These are phyloP conservation scores for Coemansia sp. DNA, from an alignment of 192 early-diverging fungal genomes.

Conservation along the genomic window DNA sequence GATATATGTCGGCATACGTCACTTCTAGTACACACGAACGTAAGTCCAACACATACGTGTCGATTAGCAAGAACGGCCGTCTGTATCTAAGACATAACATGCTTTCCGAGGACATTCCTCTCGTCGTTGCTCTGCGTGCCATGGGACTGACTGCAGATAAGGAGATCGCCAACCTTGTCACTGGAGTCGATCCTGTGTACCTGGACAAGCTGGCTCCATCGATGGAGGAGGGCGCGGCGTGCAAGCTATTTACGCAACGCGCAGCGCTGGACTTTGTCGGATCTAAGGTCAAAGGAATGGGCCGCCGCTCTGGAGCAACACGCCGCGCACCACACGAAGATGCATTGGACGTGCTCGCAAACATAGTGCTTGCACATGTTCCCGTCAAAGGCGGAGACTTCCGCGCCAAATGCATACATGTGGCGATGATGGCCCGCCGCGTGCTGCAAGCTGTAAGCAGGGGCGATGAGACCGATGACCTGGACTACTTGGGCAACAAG, in stretches of 20 bases:
- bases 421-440: slow-evolving; percentile 91
- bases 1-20: slow-evolving; percentile 79
- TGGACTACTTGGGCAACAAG: slow-evolving; percentile 99
- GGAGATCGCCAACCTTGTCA: slow-evolving; percentile 92
- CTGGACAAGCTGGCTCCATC: slow-evolving; percentile 82
- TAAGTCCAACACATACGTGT: slow-evolving; percentile 90
- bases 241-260: slow-evolving; percentile 83
- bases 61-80: slow-evolving; percentile 56
- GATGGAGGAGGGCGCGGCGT: slow-evolving; percentile 77
- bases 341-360: slow-evolving; percentile 82
- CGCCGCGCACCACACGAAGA: slow-evolving; percentile 73
- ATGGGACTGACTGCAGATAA: slow-evolving; percentile 94
- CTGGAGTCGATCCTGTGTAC: slow-evolving; percentile 80
- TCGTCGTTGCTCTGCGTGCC: slow-evolving; percentile 86
- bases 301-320: slow-evolving; percentile 55
- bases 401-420: slow-evolving; percentile 87
- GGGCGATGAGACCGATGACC: slow-evolving; percentile 85
- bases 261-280: slow-evolving; percentile 92
- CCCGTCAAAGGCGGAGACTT: slow-evolving; percentile 88
- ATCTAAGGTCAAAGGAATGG: slow-evolving; percentile 66
- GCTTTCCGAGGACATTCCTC: slow-evolving; percentile 81
- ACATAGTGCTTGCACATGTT: slow-evolving; percentile 85
- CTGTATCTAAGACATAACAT: slow-evolving; percentile 91
- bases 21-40: slow-evolving; percentile 89
- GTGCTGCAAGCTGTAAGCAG: slow-evolving; percentile 84